Conservation (phyloP, 768 basidiomycete genomes). For the Boletellus sp. region DNA sequence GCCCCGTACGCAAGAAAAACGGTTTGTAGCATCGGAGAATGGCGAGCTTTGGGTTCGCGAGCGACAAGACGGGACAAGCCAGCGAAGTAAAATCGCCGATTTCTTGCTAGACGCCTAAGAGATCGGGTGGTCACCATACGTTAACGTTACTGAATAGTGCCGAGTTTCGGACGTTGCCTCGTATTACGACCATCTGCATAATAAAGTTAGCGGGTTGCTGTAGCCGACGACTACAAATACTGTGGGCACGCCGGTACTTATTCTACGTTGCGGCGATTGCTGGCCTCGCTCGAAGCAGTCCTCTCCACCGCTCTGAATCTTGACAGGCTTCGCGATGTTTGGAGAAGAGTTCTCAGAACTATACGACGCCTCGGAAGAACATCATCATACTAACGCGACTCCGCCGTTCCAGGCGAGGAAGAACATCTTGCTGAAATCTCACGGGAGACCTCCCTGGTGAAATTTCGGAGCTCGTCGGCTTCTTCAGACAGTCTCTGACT, state of each 20-base stretch:
- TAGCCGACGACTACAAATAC: conserved; percentile 35
- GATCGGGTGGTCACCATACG: not conserved
- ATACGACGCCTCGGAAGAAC: conserved; percentile 17
- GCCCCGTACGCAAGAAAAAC: conserved; percentile 2
- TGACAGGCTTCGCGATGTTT: conserved; percentile 15
- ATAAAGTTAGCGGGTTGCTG: not conserved
- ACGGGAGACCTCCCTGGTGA: conserved; percentile 84
- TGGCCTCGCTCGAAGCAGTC: not conserved
- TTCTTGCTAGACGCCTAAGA: conserved; percentile 36
- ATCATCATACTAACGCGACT: conserved; percentile 10
- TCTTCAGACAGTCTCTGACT: conserved; percentile 12
- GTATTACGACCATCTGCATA: conserved; percentile 2
- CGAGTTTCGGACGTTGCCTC: no score
- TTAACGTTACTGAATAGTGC: no score
- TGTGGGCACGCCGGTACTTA: not conserved
- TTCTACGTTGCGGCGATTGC: not conserved
- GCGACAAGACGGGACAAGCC: conserved; percentile 32
- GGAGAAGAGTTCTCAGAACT: conserved; percentile 26
- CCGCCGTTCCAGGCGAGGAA: conserved; percentile 41
- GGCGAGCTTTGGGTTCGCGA: conserved; percentile 33
- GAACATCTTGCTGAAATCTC: conserved; percentile 77
- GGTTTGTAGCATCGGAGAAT: not conserved
- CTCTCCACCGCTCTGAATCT: conserved; percentile 1
- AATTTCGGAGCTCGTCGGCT: conserved; percentile 7
- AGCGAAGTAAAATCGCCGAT: conserved; percentile 36